These are phyloP conservation scores for Monosporascus ibericus DNA, from an alignment of 2,329 filamentous ascomycete genomes.

Conservation along the genomic window DNA sequence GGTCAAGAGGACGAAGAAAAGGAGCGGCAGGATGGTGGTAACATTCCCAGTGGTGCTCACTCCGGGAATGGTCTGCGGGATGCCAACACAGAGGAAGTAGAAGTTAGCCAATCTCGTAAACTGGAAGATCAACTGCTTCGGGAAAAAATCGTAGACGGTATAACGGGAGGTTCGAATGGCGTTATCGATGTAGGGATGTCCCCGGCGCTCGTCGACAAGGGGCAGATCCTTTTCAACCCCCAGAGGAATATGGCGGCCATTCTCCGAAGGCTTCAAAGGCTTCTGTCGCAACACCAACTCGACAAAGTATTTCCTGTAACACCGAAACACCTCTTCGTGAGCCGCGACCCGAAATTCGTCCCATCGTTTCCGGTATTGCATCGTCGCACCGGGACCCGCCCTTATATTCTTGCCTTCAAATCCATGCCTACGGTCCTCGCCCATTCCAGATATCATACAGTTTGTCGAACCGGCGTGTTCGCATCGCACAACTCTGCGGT, in stretches of 20 bases:
- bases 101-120: conserved; percentile 85
- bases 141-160: conserved; percentile 77
- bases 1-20: conserved; percentile 73
- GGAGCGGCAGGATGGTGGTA: conserved; percentile 66
- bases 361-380: conserved; percentile 10
- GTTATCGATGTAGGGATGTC: conserved; percentile 46
- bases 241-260: conserved; percentile 53
- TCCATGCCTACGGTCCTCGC: conserved; percentile 10
- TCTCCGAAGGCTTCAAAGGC: conserved; percentile 63
- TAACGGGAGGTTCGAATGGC: conserved; percentile 79
- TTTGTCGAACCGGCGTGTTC: conserved; percentile 9
- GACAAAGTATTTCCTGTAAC: conserved; percentile 35
- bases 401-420: conserved; percentile 11
- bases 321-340: conserved; percentile 13
- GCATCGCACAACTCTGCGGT: conserved; percentile 9
- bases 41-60: conserved; percentile 70
- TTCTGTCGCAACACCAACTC: conserved; percentile 56
- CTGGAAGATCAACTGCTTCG: conserved; percentile 78
- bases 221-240: conserved; percentile 30
- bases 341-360: conserved; percentile 9
- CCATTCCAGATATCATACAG: conserved; percentile 18
- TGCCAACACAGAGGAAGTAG: conserved; percentile 76
- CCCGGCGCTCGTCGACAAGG: conserved; percentile 44
- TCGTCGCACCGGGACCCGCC: conserved; percentile 5
- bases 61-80: conserved; percentile 75